phyloP scores from a whole-genome alignment of 345 rosid genomes.

The Noccaea bulbosa region DNA sequence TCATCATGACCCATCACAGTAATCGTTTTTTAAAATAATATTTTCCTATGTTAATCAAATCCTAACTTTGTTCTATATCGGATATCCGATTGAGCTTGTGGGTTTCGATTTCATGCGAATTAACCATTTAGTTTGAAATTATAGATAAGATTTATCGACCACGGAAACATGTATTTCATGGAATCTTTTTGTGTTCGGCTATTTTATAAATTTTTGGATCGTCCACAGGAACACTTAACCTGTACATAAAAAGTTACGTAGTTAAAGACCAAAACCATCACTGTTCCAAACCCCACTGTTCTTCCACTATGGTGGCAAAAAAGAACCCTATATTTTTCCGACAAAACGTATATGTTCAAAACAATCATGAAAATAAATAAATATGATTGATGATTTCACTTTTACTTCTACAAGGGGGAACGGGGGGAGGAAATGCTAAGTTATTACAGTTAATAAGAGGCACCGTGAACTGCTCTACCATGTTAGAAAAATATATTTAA shows the following conservation, averaged over 20 bases:
- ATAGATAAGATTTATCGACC: not conserved
- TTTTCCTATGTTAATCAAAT: not conserved
- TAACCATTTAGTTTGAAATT: not conserved
- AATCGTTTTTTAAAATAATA: too few relatives aligned
- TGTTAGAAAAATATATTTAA: too few relatives aligned
- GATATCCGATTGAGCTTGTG: not conserved
- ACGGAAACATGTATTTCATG: not conserved
- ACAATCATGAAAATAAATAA: not conserved
- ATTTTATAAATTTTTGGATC: not conserved
- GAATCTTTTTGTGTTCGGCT: slow-evolving; percentile 9
- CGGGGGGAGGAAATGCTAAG: not conserved
- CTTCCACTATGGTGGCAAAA: slow-evolving; percentile 29
- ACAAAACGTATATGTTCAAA: slow-evolving; percentile 16
- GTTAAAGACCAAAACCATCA: not conserved
- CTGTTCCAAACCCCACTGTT: slow-evolving; percentile 25
- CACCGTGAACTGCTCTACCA: too few relatives aligned
- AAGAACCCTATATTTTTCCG: not conserved
- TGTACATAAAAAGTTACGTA: not conserved
- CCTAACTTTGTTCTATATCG: not conserved
- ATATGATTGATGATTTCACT: not conserved
- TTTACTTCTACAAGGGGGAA: not conserved
- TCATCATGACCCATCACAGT: too few relatives aligned
- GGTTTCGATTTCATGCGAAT: not conserved
- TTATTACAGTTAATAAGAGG: not conserved
- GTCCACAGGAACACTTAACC: not conserved